Percentiles rank a stretch among this genome's conserved stretches.
Evolutionary conservation across 208 protist genomes (phyloP).

Genomic region (Porcisia hertigi): DNA sequence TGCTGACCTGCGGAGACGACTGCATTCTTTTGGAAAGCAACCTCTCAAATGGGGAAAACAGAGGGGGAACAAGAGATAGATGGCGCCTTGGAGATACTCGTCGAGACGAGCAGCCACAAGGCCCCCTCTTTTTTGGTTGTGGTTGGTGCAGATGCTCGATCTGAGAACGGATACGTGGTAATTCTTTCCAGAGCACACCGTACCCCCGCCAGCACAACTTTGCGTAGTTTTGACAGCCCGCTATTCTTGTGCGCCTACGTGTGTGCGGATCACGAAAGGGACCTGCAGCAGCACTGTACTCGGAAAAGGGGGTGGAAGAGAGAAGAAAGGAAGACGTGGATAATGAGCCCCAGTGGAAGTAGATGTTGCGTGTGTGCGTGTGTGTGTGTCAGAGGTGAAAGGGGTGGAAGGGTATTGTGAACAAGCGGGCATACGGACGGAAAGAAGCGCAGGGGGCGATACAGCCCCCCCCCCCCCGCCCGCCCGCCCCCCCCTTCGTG

Average conservation of each 20-base stretch:
- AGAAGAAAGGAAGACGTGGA: neutral
- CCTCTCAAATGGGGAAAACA: neutral
- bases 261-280: neutral
- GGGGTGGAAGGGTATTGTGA: neutral
- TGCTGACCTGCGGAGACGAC: neutral
- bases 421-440: neutral
- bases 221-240: neutral
- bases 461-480: neutral
- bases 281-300: neutral
- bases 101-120: neutral
- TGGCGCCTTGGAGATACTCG: neutral
- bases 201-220: neutral
- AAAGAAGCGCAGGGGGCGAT: neutral
- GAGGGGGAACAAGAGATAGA: neutral
- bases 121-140: neutral
- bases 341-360: neutral
- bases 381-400: too few species aligned
- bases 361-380: neutral
- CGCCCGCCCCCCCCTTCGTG: neutral
- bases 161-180: neutral
- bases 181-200: too few species aligned
- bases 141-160: neutral
- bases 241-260: neutral
- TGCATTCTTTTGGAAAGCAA: slow-evolving; percentile 3
- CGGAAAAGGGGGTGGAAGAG: neutral